Evolutionary conservation across 345 rosid genomes (phyloP), one percentile per base, ranked within the genome.

Genomic region (Isatis tinctoria): DNA sequence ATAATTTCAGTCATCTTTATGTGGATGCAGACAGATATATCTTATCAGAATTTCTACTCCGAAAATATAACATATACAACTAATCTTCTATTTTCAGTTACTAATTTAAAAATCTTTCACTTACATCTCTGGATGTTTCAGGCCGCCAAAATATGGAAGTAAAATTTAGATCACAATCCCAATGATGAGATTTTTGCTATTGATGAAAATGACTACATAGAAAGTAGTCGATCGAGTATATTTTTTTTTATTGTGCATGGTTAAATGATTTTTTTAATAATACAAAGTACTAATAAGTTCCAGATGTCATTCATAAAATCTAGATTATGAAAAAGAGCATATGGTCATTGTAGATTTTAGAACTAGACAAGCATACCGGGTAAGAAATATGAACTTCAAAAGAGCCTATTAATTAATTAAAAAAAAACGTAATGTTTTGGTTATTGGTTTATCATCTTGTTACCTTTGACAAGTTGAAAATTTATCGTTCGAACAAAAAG

Each of bases 1-100:
- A 53, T 76, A 26, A 69, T 69, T 41, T 62, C 48, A 53, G 9
- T 69, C 53, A 63, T 70, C 74, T 61, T 69, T 74, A 37, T 33
- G 18, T 43, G 4, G 52, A 76, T 76, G 60, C 71, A 76, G 63
- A 67, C 57, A 75, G 22, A 60, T 22, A 48, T 67, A 48, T 60
- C 63, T 41, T 39, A 30, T 60, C 74, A 67, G 16, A 28, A 33
- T 22, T 47, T 32, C 30, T 36, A 68, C 20, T 74, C 58, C 68
- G 40, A 40, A 10, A 5, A 16, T 59, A 32, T 32, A 32, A 4
- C 16, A 30, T 5, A 16, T 68, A 40, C 47, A 60, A 68, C 10
- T 51, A 60, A 49, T 48, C 10, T 68, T 69, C 58, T 69, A 30
- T n/a, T 60, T 68, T 32, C 40, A 61, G 33, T 3, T 63, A 40